phyloP scores from a whole-genome alignment of 2,329 filamentous ascomycete genomes.

The Exophiala phaeomuriformis region DNA sequence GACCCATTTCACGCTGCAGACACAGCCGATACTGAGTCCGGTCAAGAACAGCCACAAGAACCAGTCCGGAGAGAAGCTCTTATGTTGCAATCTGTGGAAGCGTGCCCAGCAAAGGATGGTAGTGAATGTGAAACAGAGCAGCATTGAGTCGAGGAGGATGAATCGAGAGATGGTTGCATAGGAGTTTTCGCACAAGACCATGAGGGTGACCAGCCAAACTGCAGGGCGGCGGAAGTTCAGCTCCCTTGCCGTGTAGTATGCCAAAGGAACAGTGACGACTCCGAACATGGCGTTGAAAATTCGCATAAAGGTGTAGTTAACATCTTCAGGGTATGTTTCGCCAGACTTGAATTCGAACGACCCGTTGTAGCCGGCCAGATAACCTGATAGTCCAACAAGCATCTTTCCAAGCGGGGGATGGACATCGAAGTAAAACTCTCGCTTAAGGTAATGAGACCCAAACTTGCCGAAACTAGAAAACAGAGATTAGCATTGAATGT shows the following conservation, averaged over 20 bases:
- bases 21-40: constrained; percentile 91
- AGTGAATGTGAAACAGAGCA: constrained; percentile 96
- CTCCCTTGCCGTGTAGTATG: constrained; percentile 90
- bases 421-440: constrained; percentile 98
- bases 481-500: neutral
- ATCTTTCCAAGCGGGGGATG: constrained; percentile 97
- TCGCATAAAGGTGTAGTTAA: constrained; percentile 98
- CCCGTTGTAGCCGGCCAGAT: constrained; percentile 95
- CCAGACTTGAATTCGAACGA: constrained; percentile 99
- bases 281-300: constrained; percentile 95
- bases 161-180: constrained; percentile 99
- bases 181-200: constrained; percentile 98
- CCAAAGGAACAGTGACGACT: constrained; percentile 82
- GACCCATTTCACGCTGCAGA: constrained; percentile 98
- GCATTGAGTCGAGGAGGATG: constrained; percentile 96
- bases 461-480: constrained; percentile 60
- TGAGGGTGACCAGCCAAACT: constrained; percentile 90
- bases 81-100: constrained; percentile 80
- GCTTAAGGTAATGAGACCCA: constrained; percentile 96
- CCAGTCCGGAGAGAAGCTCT: constrained; percentile 87
- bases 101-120: constrained; percentile 96
- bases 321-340: constrained; percentile 84
- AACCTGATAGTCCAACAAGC: constrained; percentile 91
- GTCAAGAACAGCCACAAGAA: constrained; percentile 90
- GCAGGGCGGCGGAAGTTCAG: constrained; percentile 77